A percentile compares a stretch with the other conserved stretches of the same genome.
Evolutionary conservation across 192 early-diverging fungal species (phyloP).

Genomic region (Coemansia sp.): DNA sequence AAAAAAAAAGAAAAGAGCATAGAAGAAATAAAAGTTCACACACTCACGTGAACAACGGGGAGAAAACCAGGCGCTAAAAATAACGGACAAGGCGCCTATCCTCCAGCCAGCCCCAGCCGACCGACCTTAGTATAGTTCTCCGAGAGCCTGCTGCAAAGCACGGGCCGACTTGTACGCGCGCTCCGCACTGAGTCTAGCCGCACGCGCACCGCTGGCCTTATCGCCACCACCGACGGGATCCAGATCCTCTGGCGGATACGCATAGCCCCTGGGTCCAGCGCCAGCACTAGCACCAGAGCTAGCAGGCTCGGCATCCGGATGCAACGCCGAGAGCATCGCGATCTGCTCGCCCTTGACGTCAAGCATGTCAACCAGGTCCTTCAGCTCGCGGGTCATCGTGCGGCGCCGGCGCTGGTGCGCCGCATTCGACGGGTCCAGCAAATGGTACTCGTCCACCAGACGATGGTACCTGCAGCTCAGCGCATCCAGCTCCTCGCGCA

Average conservation of each 20-base stretch:
- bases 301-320: slow-evolving; percentile 15
- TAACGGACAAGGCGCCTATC: too few species aligned
- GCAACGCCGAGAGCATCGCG: slow-evolving; percentile 35
- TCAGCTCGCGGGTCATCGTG: slow-evolving; percentile 45
- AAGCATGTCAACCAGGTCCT: slow-evolving; percentile 50
- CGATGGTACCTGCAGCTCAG: slow-evolving; percentile 54
- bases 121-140: slow-evolving; percentile 44
- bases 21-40: too few species aligned
- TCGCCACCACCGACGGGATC: neutral
- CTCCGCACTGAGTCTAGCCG: slow-evolving; percentile 4
- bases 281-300: neutral
- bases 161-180: slow-evolving; percentile 36
- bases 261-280: too few species aligned
- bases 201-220: neutral
- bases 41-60: too few species aligned
- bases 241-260: neutral
- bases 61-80: too few species aligned
- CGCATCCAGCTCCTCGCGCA: slow-evolving; percentile 48
- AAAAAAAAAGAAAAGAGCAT: too few species aligned
- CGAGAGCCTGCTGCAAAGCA: slow-evolving; percentile 45
- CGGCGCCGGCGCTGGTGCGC: slow-evolving; percentile 30
- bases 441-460: slow-evolving; percentile 35
- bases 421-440: slow-evolving; percentile 23
- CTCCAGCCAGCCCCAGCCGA: too few species aligned
- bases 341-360: slow-evolving; percentile 57